These are phyloP conservation scores for Dichomitus squalens DNA, from an alignment of 1,284 basidiomycete genomes.

Conservation along the genomic window DNA sequence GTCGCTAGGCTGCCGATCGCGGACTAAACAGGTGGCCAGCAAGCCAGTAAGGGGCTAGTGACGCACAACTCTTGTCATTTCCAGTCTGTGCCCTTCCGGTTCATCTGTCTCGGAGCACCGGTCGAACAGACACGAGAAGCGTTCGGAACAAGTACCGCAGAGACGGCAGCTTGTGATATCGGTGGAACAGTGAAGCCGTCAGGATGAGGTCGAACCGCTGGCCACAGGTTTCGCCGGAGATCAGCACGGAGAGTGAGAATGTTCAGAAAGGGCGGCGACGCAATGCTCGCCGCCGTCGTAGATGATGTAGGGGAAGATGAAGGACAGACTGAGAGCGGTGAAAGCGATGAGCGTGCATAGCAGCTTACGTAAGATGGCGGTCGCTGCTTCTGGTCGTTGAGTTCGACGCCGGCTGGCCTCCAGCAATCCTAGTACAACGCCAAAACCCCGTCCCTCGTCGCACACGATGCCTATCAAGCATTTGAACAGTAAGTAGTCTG, in stretches of 20 bases:
- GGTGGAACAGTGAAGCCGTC: constrained; percentile 4
- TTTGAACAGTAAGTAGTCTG: constrained; percentile 47
- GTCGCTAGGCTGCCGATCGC: constrained; percentile 17
- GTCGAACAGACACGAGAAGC: not conserved
- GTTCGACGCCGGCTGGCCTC: constrained; percentile 12
- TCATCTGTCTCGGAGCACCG: constrained; percentile 8
- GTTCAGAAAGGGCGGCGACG: not conserved
- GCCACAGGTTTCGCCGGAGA: not conserved
- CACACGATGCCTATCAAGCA: constrained; percentile 54
- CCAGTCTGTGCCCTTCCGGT: not conserved
- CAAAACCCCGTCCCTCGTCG: constrained; percentile 14
- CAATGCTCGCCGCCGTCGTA: not conserved
- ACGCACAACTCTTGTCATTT: constrained; percentile 1
- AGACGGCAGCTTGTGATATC: not conserved
- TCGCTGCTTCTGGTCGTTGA: constrained; percentile 21
- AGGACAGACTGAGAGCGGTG: not conserved
- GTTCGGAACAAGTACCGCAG: not conserved
- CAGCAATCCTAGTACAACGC: constrained; percentile 4
- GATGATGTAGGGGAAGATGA: not conserved
- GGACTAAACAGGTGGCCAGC: constrained; percentile 4
- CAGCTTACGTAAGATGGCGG: constrained; percentile 19
- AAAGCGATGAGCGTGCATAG: not conserved
- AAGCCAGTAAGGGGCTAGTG: not conserved
- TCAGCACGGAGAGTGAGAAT: not conserved
- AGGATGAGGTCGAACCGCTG: not conserved